Percentiles rank a stretch among this genome's conserved stretches.
These are phyloP conservation scores for Lentinula guzmanii DNA, from an alignment of 768 basidiomycete species.

Conservation along the genomic window DNA sequence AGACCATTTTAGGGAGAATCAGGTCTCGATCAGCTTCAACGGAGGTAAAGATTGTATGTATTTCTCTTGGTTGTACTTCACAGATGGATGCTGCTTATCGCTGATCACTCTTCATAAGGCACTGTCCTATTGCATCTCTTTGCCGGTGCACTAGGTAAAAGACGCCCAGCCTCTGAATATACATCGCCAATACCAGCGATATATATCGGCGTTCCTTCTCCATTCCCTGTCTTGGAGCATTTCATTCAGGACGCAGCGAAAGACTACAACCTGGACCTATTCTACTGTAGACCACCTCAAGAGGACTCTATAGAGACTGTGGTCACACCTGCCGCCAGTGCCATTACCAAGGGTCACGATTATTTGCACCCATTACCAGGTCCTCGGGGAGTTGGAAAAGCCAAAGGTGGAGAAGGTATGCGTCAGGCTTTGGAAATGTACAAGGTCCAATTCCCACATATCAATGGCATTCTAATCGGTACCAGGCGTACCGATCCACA, in stretches of 20 bases:
- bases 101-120: constrained; percentile 42
- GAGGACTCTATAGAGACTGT: constrained; percentile 42
- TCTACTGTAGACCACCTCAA: constrained; percentile 42
- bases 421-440: constrained; percentile 69
- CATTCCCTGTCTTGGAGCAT: constrained; percentile 76
- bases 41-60: constrained; percentile 95
- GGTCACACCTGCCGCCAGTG: constrained; percentile 24
- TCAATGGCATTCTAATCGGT: constrained; percentile 83
- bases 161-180: constrained; percentile 24
- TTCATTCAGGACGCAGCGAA: constrained; percentile 67
- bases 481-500: constrained; percentile 89
- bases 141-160: constrained; percentile 60
- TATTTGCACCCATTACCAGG: constrained; percentile 14
- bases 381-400: constrained; percentile 39
- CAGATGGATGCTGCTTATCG: not conserved
- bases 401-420: constrained; percentile 69
- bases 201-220: constrained; percentile 87
- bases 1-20: constrained; percentile 44
- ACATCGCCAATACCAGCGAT: constrained; percentile 55
- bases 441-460: constrained; percentile 56
- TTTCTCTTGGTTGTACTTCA: not conserved
- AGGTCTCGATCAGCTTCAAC: constrained; percentile 89
- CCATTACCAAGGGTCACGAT: constrained; percentile 13
- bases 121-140: constrained; percentile 93
- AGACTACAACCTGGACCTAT: constrained; percentile 73